Base-by-base conservation (phyloP, 2,329 filamentous ascomycete genomes). In the Fusarium continuum region DNA sequence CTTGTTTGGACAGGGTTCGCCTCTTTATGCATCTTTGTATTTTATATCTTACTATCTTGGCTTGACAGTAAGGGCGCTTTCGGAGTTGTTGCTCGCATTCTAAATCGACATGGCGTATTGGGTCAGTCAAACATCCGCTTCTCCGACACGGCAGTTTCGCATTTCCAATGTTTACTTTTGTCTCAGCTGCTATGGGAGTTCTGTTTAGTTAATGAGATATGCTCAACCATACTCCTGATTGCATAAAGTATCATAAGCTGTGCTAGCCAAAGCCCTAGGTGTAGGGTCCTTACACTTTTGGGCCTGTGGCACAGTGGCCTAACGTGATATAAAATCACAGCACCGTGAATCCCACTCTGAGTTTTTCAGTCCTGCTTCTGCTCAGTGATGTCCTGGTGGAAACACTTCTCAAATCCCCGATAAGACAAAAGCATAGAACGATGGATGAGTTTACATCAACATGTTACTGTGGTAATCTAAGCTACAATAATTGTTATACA, bases 401-500 rank as follows among this genome's bases (percentile, higher is more conserved):
- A 29, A 6, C 13, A 4, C 14, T 14, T 14, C 28, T 29, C 28
- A 14, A 29, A 13, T 14, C 13, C 28, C 13, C 11, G 13, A 29
- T 29, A 29, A 14, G 2, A 29, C 13, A 6, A 6, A 29, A 29
- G 28, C 28, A 29, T 29, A 14, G 6, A 29, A 29, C 13, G 11
- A 14, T 29, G 28, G 28, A 29, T 29, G 6, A 29, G 13, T 29
- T 11, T 19, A 36, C 19, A 23, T 16, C 32, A 41, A 34, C 39
- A 40, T 25, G 31, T 53, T 61, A 26, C 57, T 29, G 8, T 39
- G 41, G 49, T 48, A 55, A 53, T 52, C 46, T 65, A 70, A 67
- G 39, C 54, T 67, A 59, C 25, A 38, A 39, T 23, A 35, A 59
- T n/a, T 29, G 58, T 20, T 41, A 62, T 58, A 63, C 55, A 63